phyloP scores from a whole-genome alignment of 495 filamentous ascomycete genomes.

The Trichoderma reesei region DNA sequence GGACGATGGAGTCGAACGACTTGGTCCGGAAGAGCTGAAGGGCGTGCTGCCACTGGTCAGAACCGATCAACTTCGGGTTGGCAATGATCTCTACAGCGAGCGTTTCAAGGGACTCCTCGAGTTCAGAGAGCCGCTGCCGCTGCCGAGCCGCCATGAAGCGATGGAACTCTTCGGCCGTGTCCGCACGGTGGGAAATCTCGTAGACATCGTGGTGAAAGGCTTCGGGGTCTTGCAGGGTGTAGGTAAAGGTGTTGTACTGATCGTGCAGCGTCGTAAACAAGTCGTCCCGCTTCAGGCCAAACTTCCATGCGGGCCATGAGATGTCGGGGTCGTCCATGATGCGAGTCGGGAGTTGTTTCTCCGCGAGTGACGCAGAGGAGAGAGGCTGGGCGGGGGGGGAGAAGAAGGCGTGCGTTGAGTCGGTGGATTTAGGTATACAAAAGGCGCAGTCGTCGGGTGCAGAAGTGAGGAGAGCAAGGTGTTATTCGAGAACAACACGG shows the following conservation, averaged over 20 bases:
- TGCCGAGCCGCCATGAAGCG: constrained; percentile 35
- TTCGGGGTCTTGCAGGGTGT: constrained; percentile 28
- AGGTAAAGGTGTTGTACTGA: constrained; percentile 31
- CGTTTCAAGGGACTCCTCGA: constrained; percentile 37
- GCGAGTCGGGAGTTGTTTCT: constrained; percentile 6
- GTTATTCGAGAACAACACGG: not conserved
- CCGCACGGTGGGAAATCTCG: constrained; percentile 35
- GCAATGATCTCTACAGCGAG: constrained; percentile 42
- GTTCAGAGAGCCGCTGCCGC: constrained; percentile 34
- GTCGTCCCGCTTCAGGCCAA: constrained; percentile 31
- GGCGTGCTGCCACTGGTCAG: constrained; percentile 40
- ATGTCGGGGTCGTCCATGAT: constrained; percentile 39
- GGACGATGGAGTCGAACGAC: constrained; percentile 42
- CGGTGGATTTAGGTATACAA: not conserved
- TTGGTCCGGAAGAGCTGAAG: constrained; percentile 42
- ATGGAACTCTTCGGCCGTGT: constrained; percentile 35
- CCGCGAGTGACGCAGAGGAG: not conserved
- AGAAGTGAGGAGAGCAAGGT: not conserved
- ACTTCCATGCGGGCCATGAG: constrained; percentile 43
- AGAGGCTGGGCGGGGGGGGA: not conserved
- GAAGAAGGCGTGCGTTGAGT: not conserved
- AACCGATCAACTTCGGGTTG: constrained; percentile 40
- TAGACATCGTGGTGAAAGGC: constrained; percentile 35
- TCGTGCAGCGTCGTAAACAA: constrained; percentile 30
- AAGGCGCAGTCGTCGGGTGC: too few relatives aligned